These are phyloP conservation scores for Eutrema japonicum DNA, from an alignment of 345 rosid species.

Conservation along the genomic window DNA sequence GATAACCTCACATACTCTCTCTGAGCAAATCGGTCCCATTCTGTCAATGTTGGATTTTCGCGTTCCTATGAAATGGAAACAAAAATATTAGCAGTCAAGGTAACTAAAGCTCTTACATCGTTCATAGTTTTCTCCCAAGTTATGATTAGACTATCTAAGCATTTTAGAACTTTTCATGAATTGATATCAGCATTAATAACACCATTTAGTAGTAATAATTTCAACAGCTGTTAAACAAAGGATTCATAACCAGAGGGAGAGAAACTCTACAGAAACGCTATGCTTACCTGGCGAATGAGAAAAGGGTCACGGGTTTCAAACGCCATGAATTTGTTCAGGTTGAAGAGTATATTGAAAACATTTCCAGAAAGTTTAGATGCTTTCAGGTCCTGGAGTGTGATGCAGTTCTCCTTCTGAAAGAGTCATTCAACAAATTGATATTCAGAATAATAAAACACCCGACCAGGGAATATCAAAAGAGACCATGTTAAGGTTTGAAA, in stretches of 20 bases:
- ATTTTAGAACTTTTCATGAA: background rate
- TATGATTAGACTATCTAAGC: background rate
- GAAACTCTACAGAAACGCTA: background rate
- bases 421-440: conserved; percentile 13
- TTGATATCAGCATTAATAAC: background rate
- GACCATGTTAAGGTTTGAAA: background rate
- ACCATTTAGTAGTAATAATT: background rate
- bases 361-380: conserved; percentile 73
- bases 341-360: conserved; percentile 85
- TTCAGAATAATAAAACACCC: background rate
- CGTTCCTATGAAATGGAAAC: conserved; percentile 53
- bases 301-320: conserved; percentile 86
- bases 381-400: conserved; percentile 72
- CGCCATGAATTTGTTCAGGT: conserved; percentile 80
- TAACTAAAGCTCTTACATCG: background rate
- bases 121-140: background rate
- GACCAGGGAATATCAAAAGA: background rate
- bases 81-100: conserved; percentile 5
- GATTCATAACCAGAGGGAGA: background rate
- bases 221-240: background rate
- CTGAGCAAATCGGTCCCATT: conserved; percentile 80
- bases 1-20: conserved; percentile 73
- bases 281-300: conserved; percentile 71
- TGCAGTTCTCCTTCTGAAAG: conserved; percentile 54
- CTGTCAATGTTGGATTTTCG: conserved; percentile 70